A percentile compares a stretch with the other conserved stretches of the same genome.
These are phyloP conservation scores for Simplicillium sp. DNA, from an alignment of 2,329 filamentous ascomycete genomes.

Conservation along the genomic window DNA sequence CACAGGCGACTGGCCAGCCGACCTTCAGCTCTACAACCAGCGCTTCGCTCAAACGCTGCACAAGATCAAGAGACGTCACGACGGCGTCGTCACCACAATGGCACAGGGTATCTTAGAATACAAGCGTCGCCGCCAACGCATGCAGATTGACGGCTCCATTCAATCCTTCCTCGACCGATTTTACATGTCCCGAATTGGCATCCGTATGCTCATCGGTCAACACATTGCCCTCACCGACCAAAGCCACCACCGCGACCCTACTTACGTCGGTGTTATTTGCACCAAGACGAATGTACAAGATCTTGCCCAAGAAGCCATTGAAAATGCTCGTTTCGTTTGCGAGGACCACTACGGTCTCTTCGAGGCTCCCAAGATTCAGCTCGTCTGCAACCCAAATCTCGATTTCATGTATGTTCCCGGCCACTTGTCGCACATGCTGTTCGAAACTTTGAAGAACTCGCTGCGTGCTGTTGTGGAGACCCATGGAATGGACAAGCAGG, in stretches of 20 bases:
- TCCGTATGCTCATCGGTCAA: slow-evolving; percentile 97
- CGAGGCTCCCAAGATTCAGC: slow-evolving; percentile 90
- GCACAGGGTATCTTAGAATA: slow-evolving; percentile 97
- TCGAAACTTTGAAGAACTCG: slow-evolving; percentile 98
- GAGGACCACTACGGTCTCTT: slow-evolving; percentile 98
- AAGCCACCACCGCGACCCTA: slow-evolving; percentile 76
- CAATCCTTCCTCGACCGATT: slow-evolving; percentile 97
- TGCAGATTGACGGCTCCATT: slow-evolving; percentile 97
- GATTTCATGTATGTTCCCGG: slow-evolving; percentile 99
- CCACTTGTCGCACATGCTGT: slow-evolving; percentile 98
- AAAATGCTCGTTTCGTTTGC: slow-evolving; percentile 97
- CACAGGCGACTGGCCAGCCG: slow-evolving; percentile 80
- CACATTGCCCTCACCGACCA: slow-evolving; percentile 96
- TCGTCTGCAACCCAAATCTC: slow-evolving; percentile 87
- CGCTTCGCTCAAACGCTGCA: slow-evolving; percentile 82
- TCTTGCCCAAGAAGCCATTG: slow-evolving; percentile 91
- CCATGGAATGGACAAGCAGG: slow-evolving; percentile 89
- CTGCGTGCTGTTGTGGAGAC: slow-evolving; percentile 92
- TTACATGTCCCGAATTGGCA: slow-evolving; percentile 99
- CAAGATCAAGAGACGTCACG: slow-evolving; percentile 90
- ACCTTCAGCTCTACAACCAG: slow-evolving; percentile 89
- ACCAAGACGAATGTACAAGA: slow-evolving; percentile 96
- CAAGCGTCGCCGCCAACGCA: slow-evolving; percentile 89
- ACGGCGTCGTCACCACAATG: slow-evolving; percentile 95
- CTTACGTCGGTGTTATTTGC: slow-evolving; percentile 97